Conservation (phyloP, 768 basidiomycete genomes). For the Exidia glandulosa region DNA sequence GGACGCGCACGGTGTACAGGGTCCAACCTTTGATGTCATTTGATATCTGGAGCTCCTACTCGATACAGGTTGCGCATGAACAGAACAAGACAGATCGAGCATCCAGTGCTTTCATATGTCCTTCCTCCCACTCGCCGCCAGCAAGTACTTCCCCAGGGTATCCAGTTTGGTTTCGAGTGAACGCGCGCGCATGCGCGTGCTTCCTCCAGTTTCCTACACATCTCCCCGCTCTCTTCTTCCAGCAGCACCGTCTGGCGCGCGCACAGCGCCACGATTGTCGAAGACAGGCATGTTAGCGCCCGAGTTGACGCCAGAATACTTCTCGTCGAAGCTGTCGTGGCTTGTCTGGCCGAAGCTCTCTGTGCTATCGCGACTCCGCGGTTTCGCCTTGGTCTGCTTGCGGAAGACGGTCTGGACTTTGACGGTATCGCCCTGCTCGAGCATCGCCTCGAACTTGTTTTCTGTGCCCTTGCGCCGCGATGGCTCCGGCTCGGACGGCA, state of each 20-base stretch:
- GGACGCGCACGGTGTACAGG: too few relatives aligned
- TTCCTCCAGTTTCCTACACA: background rate
- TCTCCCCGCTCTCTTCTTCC: background rate
- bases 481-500: background rate
- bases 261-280: background rate
- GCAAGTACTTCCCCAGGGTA: background rate
- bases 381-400: background rate
- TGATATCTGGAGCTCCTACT: too few relatives aligned
- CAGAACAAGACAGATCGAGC: background rate
- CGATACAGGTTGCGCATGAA: background rate
- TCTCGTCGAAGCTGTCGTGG: background rate
- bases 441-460: background rate
- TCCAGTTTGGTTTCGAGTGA: too few relatives aligned
- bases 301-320: background rate
- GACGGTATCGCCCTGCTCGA: background rate
- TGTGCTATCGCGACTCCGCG: background rate
- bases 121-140: background rate
- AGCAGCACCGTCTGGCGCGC: background rate
- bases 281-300: background rate
- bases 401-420: background rate
- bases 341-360: background rate
- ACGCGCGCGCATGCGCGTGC: too few relatives aligned
- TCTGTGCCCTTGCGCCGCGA: background rate
- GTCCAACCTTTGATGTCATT: too few relatives aligned
- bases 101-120: background rate